Evolutionary conservation across 2,329 filamentous ascomycete genomes (phyloP).

Genomic region (Pseudocercospora fuligena): DNA sequence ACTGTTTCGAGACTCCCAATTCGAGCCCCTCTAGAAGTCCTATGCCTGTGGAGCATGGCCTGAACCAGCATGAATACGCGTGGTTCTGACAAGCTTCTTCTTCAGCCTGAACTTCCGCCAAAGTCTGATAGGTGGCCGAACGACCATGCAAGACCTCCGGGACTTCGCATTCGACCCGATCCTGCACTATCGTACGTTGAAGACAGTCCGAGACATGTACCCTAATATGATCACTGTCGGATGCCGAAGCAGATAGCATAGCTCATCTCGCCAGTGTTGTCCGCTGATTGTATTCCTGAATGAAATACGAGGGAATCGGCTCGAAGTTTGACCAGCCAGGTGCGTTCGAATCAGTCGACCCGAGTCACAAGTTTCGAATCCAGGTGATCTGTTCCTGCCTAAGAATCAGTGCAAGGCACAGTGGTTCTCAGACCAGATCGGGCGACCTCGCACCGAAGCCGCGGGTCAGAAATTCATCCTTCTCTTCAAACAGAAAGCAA

Average conservation of each 20-base stretch:
- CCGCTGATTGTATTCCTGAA: no score
- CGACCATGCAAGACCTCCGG: neutral
- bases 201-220: neutral
- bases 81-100: neutral
- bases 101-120: neutral
- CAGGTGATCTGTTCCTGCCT: no score
- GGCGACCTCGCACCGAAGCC: no score
- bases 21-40: neutral
- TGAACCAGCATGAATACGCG: neutral
- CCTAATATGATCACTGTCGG: neutral
- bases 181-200: neutral
- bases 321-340: neutral
- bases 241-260: neutral
- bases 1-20: neutral
- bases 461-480: no score
- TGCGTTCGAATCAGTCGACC: neutral
- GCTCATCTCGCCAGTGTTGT: neutral
- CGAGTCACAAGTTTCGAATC: neutral
- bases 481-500: no score
- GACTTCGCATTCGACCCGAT: neutral
- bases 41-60: neutral
- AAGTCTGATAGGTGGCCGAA: neutral
- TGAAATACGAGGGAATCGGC: neutral
- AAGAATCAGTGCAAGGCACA: no score
- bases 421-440: no score